Base-by-base conservation (phyloP, 2,329 filamentous ascomycete species). In the Penicillium frequentans region DNA sequence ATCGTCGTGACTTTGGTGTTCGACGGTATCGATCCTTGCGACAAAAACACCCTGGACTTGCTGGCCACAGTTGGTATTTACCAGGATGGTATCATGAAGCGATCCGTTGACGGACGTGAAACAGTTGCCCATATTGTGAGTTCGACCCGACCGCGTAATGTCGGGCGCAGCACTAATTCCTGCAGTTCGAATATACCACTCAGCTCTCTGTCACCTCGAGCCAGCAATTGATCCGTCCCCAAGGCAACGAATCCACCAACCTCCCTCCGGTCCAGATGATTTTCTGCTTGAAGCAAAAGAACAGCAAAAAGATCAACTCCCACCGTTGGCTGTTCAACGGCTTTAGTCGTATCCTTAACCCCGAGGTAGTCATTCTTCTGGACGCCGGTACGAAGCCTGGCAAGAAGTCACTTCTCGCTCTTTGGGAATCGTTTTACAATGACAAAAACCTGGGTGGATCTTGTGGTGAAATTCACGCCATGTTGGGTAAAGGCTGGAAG, bases 221-320 rank as follows among this genome's bases (percentile, higher is more conserved):
- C 76, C 93, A 98, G 80, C 92, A 97, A 81, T 87, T 98, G 60
- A 93, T 97, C 70, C 90, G 93, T 29, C 93, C 93, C 4, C 86
- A 88, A 56, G 91, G 93, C 67, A 91, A 96, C 67, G 87, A 88
- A 72, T 82, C 90, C 13, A 87, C 85, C 67, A 96, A 91, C 13
- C 84, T 98, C 42, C 93, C 93, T 2, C 93, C 93, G 0, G 93
- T 97, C 14, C 93, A 98, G 82, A 96, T 97, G 87, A 96, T 98
- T 72, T 97, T 98, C 82, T 98, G 93, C 73, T 77, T 98, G 73
- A 98, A 98, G 84, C 90, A 95, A 75, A 92, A 96, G 85, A 98
- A 98, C 83, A 96, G 83, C 80, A 98, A 98, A 83, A 98, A 98
- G 86, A 98, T 98, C 81, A 98, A 98, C 81, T 97, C 93, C 24